A percentile compares a stretch with the other conserved stretches of the same genome.
These are phyloP conservation scores for Fusarium sp. DNA, from an alignment of 2,329 filamentous ascomycete species.

Conservation along the genomic window DNA sequence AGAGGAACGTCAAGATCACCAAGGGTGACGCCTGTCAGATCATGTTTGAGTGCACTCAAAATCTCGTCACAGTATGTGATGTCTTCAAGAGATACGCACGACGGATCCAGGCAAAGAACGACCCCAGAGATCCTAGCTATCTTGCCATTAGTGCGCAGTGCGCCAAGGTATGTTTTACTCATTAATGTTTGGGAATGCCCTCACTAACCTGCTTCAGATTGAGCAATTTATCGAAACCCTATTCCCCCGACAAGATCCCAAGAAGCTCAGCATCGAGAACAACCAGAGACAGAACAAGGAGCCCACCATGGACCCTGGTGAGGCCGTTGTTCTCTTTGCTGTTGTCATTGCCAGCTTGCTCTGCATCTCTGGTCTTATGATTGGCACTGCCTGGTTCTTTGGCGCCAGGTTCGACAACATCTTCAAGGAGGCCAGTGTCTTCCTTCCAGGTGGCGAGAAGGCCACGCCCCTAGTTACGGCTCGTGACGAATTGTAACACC, in stretches of 20 bases:
- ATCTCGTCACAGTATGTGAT: constrained; percentile 82
- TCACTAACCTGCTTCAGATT: constrained; percentile 64
- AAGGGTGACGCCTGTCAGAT: constrained; percentile 92
- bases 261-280: constrained; percentile 60
- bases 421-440: constrained; percentile 40
- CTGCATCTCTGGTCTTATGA: constrained; percentile 79
- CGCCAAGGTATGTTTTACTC: constrained; percentile 70
- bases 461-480: constrained; percentile 41
- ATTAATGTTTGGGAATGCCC: fast-evolving
- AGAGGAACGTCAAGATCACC: constrained; percentile 93
- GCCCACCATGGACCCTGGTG: constrained; percentile 63
- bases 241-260: constrained; percentile 85
- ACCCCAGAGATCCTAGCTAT: constrained; percentile 91
- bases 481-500: constrained; percentile 51
- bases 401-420: constrained; percentile 81
- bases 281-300: constrained; percentile 53
- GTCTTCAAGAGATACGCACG: constrained; percentile 83
- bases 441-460: constrained; percentile 36
- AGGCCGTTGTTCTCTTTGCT: constrained; percentile 72
- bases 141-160: constrained; percentile 91
- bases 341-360: constrained; percentile 76
- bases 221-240: constrained; percentile 96
- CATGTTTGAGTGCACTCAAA: constrained; percentile 94
- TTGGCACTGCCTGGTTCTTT: constrained; percentile 80
- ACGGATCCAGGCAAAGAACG: constrained; percentile 92